Base-by-base conservation (phyloP, 768 basidiomycete genomes). In the Tulasnella sp. region DNA sequence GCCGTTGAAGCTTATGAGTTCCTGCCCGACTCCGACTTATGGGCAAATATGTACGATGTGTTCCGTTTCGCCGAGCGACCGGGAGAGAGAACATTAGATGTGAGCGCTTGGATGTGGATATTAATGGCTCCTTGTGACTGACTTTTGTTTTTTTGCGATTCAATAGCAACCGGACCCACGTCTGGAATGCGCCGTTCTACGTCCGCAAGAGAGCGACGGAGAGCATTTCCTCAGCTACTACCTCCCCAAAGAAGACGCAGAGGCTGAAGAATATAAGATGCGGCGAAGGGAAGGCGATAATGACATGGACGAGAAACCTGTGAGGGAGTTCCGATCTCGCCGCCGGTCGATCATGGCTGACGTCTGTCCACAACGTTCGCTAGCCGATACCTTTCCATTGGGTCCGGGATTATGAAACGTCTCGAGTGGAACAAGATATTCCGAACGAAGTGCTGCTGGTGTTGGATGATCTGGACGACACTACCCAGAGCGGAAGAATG, bases 211-310 rank as follows among this genome's bases (percentile, higher is more conserved):
- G 84, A 92, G 93, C 3, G 95, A 96, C 74, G 93, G 94, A 34
- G 94, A 96, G 84, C 93, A 94, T 72, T 96, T 96, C 90, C 86
- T 96, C 79, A 91, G 94, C 16, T 96, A 94, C 84, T 95, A 95
- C 82, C 90, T 96, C 41, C 93, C 94, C 1, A 89, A 90, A 83
- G 91, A 93, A 44, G 94, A 96, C 84, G 92, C 91, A 20, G 88
- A 90, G 12, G 94, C 94, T 1, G 78, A 90, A 24, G 85, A 88
- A 81, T 92, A 94, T 87, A 94, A 94, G 84, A 87, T 89, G 24
- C 58, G 22, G 34, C 78, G 78, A 24, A 64, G 76, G 50, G 34
- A n/a, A 28, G 76, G 54, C n/a, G 76, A 77, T 50, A 50, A 72
- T n/a, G 69, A 41, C 34, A 34, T 72, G 69, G 69, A 77, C 8